Percentiles rank a stretch among this genome's conserved stretches.
Evolutionary conservation across 2,329 filamentous ascomycete species (phyloP).

Genomic region (Cryphonectria parasitica): DNA sequence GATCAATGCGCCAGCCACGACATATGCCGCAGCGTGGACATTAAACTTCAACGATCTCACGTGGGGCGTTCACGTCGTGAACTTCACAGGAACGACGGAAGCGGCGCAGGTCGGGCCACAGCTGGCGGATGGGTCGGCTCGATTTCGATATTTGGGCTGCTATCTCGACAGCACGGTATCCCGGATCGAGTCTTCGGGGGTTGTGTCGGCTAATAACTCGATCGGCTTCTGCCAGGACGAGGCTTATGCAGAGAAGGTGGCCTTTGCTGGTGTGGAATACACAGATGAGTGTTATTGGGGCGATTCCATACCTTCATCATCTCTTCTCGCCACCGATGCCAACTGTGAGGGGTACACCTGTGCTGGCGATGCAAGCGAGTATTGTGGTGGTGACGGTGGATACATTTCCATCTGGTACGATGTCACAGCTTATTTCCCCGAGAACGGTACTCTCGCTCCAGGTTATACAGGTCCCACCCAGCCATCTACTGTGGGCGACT

Average conservation of each 20-base stretch:
- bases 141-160: constrained; percentile 30
- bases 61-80: constrained; percentile 28
- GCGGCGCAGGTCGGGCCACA: constrained; percentile 22
- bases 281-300: constrained; percentile 2
- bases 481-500: constrained; percentile 29
- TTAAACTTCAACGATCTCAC: constrained; percentile 30
- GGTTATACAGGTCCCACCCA: constrained; percentile 28
- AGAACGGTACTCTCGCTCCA: constrained; percentile 15
- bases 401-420: constrained; percentile 42
- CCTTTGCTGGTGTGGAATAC: constrained; percentile 10
- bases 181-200: constrained; percentile 25
- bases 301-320: constrained; percentile 9
- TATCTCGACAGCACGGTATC: constrained; percentile 26
- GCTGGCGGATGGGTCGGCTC: constrained; percentile 22
- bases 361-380: constrained; percentile 36
- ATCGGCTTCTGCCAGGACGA: constrained; percentile 29
- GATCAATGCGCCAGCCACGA: constrained; percentile 31
- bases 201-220: constrained; percentile 22
- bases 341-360: constrained; percentile 38
- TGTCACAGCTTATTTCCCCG: constrained; percentile 29
- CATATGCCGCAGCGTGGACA: constrained; percentile 33
- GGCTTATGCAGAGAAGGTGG: constrained; percentile 19
- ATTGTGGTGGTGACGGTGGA: constrained; percentile 39
- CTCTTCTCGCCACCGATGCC: constrained; percentile 26
- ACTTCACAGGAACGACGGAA: constrained; percentile 28